Percentiles rank a stretch among this genome's conserved stretches.
Evolutionary conservation across 768 basidiomycete genomes (phyloP).

Genomic region (Favolaschia claudopus): DNA sequence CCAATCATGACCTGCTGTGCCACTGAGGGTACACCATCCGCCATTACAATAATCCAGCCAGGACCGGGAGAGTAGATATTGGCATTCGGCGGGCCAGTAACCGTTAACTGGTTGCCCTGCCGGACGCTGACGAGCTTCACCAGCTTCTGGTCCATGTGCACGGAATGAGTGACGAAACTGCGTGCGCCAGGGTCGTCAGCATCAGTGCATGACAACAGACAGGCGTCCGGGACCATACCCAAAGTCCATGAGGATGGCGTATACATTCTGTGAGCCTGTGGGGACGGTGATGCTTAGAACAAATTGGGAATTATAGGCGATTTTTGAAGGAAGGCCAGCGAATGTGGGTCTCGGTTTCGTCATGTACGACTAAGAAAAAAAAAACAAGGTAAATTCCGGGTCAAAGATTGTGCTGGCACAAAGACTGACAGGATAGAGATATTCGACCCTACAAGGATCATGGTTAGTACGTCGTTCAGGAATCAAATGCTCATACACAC

Average conservation of each 20-base stretch:
- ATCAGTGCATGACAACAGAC: too few relatives aligned
- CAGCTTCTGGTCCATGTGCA: constrained; percentile 29
- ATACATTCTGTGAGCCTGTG: constrained; percentile 8
- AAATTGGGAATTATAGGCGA: constrained; percentile 29
- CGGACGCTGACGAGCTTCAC: constrained; percentile 23
- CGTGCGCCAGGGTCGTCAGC: constrained; percentile 6
- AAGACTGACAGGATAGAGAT: constrained; percentile 21
- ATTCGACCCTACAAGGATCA: constrained; percentile 21
- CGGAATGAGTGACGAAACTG: constrained; percentile 27
- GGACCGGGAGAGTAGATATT: constrained; percentile 27
- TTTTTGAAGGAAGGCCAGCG: constrained; percentile 14
- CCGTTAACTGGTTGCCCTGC: constrained; percentile 13
- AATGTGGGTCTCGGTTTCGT: constrained; percentile 19
- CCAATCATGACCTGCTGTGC: constrained; percentile 25
- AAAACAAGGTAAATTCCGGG: background rate
- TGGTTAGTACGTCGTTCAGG: background rate
- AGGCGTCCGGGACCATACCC: background rate
- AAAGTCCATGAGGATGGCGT: constrained; percentile 20
- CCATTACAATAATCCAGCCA: constrained; percentile 22
- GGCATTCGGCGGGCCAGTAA: constrained; percentile 25
- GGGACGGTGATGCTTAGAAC: constrained; percentile 15
- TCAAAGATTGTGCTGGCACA: too few relatives aligned
- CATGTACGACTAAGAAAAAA: constrained; percentile 26
- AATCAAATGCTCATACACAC: background rate
- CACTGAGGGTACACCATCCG: constrained; percentile 22